Conservation (phyloP, 2,329 filamentous ascomycete species). For the Scorias spongiosa region DNA sequence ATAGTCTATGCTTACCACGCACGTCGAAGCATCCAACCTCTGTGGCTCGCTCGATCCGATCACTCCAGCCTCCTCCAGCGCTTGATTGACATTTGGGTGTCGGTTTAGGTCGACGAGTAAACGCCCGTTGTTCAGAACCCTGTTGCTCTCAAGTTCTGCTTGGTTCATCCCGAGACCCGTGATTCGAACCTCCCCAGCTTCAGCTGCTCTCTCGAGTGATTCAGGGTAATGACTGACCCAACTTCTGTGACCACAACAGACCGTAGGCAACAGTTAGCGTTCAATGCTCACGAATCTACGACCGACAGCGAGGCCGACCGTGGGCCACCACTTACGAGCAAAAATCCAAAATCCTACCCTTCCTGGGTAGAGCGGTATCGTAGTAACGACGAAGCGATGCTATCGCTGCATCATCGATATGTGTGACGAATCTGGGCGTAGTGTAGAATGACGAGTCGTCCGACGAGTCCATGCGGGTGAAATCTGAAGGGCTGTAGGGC, state of each 20-base stretch:
- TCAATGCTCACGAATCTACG: no score
- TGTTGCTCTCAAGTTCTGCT: constrained; percentile 30
- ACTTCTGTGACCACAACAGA: constrained; percentile 14
- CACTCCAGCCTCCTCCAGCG: constrained; percentile 6
- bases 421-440: constrained; percentile 35
- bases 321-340: constrained; percentile 15
- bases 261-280: no score
- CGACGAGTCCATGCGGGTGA: constrained; percentile 24
- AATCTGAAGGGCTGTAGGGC: constrained; percentile 24
- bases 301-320: no score
- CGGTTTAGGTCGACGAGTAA: constrained; percentile 32
- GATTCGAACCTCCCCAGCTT: constrained; percentile 23
- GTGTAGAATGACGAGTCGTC: constrained; percentile 25
- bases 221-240: constrained; percentile 35
- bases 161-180: constrained; percentile 35
- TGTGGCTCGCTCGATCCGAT: constrained; percentile 3
- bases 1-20: constrained; percentile 39
- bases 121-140: constrained; percentile 18
- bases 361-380: constrained; percentile 24
- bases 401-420: constrained; percentile 38
- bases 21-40: constrained; percentile 31
- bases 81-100: constrained; percentile 16
- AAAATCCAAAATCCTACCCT: constrained; percentile 32
- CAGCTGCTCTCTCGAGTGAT: constrained; percentile 16
- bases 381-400: constrained; percentile 32